Conservation (phyloP, 306 rosid species). For the Vigna angularis region DNA sequence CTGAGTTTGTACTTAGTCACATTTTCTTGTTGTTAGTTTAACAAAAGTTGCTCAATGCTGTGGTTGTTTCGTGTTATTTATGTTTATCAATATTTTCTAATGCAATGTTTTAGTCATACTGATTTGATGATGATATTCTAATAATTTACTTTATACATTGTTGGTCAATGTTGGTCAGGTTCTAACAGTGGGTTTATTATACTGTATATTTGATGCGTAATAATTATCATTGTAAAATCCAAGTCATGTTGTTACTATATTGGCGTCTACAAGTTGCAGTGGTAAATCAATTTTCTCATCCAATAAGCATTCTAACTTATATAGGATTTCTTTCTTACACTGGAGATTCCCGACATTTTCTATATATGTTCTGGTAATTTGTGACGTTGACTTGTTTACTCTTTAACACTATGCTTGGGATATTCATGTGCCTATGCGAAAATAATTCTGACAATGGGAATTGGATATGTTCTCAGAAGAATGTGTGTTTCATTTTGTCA, state of each 20-base stretch:
- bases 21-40: conserved; percentile 27
- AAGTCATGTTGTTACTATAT: not conserved
- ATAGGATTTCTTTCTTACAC: not conserved
- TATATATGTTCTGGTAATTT: not conserved
- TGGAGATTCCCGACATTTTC: not conserved
- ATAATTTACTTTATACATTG: conserved; percentile 4
- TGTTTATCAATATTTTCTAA: conserved; percentile 22
- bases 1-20: conserved; percentile 38
- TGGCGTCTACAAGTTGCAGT: not conserved
- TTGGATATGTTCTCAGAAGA: not conserved
- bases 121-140: conserved; percentile 15
- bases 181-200: not conserved
- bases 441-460: not conserved
- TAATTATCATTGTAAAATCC: conserved; percentile 3
- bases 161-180: not conserved
- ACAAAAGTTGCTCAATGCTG: not conserved
- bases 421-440: not conserved
- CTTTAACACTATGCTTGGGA: not conserved
- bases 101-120: conserved; percentile 1
- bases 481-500: not conserved
- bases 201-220: conserved; percentile 26
- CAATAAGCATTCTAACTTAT: not conserved
- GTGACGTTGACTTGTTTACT: not conserved
- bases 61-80: not conserved
- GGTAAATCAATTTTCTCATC: not conserved